Percentiles rank a stretch among this genome's conserved stretches.
phyloP scores from a whole-genome alignment of 2,329 filamentous ascomycete species.

The Mollisia scopiformis region DNA sequence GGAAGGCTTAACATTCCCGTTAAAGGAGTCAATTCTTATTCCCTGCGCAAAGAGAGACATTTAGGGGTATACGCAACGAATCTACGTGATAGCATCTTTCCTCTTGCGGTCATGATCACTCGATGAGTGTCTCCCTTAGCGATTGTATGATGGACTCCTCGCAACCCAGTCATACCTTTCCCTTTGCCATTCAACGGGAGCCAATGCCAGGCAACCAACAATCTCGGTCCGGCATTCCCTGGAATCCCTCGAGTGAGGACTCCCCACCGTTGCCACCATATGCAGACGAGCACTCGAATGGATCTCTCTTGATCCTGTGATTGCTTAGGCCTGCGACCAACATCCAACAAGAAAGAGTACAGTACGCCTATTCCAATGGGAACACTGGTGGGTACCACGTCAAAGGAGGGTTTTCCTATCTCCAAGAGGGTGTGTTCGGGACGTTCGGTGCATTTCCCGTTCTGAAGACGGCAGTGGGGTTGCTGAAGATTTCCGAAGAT shows the following conservation, averaged over 20 bases:
- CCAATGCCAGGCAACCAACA: neutral
- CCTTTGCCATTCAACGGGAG: neutral
- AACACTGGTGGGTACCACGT: no score
- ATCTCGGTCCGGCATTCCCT: conserved; percentile 1
- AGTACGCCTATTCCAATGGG: neutral
- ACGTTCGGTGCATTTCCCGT: neutral
- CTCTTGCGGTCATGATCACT: neutral
- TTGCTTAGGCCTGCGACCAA: conserved; percentile 1
- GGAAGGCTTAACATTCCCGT: neutral
- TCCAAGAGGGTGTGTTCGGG: neutral
- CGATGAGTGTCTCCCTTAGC: neutral
- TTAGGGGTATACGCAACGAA: neutral
- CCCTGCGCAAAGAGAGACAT: neutral
- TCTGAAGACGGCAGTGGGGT: neutral
- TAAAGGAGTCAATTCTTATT: neutral
- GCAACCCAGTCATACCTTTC: neutral
- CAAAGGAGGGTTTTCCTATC: no score
- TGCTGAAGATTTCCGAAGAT: neutral
- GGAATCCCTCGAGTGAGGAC: conserved; percentile 3
- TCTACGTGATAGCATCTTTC: neutral
- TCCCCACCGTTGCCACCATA: neutral
- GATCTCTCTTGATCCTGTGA: conserved; percentile 2
- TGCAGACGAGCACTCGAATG: neutral
- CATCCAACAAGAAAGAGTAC: neutral
- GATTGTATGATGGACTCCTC: neutral